Conservation (phyloP, 331 rosid species). For the Rosa hybrid region DNA sequence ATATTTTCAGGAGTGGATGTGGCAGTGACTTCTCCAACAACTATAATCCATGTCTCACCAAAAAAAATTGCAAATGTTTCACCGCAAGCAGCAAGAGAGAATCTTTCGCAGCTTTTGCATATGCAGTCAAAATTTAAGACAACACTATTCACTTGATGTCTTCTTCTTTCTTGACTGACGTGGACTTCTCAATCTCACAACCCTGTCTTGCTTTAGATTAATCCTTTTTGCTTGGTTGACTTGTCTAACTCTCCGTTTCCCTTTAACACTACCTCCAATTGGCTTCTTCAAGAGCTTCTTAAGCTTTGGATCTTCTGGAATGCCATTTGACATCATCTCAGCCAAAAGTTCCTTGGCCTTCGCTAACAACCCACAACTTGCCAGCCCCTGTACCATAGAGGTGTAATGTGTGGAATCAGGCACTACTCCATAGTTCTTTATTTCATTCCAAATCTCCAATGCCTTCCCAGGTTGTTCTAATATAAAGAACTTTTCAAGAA, state of each 20-base stretch:
- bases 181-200: slow-evolving; percentile 31
- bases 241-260: slow-evolving; percentile 28
- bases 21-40: neutral
- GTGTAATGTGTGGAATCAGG: slow-evolving; percentile 58
- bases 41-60: neutral
- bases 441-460: slow-evolving; percentile 60
- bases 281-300: slow-evolving; percentile 58
- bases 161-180: slow-evolving; percentile 25
- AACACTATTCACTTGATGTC: neutral
- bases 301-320: slow-evolving; percentile 62
- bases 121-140: slow-evolving; percentile 20
- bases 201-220: slow-evolving; percentile 28
- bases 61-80: neutral
- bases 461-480: slow-evolving; percentile 70
- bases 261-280: slow-evolving; percentile 25
- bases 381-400: slow-evolving; percentile 68
- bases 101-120: neutral
- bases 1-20: neutral
- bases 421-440: slow-evolving; percentile 53
- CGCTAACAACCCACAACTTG: slow-evolving; percentile 44
- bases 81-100: neutral
- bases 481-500: slow-evolving; percentile 56
- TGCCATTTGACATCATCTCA: slow-evolving; percentile 64
- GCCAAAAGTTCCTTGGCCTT: slow-evolving; percentile 66
- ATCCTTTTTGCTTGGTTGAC: slow-evolving; percentile 27